phyloP scores from a whole-genome alignment of 169 alveolate genomes.

The Babesia divergens region DNA sequence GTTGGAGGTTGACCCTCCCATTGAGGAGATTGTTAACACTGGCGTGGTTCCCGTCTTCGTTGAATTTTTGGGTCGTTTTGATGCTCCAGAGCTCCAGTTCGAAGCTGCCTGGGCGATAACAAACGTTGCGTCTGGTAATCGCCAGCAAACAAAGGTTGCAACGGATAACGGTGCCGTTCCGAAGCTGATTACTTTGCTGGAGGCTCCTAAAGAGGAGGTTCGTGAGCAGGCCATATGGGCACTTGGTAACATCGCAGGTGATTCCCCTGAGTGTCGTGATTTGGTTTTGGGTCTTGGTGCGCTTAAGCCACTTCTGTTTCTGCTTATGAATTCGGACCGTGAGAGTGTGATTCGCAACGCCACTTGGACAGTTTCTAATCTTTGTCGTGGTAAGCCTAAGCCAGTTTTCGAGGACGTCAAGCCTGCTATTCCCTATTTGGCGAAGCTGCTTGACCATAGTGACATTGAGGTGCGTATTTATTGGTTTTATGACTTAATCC shows the following conservation, averaged over 20 bases:
- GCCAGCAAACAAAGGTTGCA: slow-evolving; percentile 88
- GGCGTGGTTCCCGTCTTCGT: slow-evolving; percentile 95
- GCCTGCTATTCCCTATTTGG: slow-evolving; percentile 85
- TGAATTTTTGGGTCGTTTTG: slow-evolving; percentile 78
- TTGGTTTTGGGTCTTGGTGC: slow-evolving; percentile 85
- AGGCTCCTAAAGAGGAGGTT: slow-evolving; percentile 89
- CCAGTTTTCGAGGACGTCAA: slow-evolving; percentile 84
- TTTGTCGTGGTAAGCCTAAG: slow-evolving; percentile 93
- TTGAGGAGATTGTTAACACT: slow-evolving; percentile 89
- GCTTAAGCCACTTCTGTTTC: slow-evolving; percentile 79
- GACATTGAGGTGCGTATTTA: slow-evolving; percentile 75
- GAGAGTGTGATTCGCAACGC: slow-evolving; percentile 90
- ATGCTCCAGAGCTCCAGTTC: slow-evolving; percentile 92
- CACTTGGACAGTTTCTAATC: slow-evolving; percentile 93
- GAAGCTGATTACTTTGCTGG: slow-evolving; percentile 79
- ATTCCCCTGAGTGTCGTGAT: slow-evolving; percentile 91
- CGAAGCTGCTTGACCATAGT: slow-evolving; percentile 81
- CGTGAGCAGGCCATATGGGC: slow-evolving; percentile 98
- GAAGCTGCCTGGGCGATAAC: slow-evolving; percentile 97
- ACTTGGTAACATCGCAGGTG: slow-evolving; percentile 98
- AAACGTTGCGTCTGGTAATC: slow-evolving; percentile 94
- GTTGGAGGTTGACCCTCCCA: slow-evolving; percentile 90
- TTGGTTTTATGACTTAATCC: background rate
- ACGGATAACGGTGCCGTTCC: slow-evolving; percentile 84
- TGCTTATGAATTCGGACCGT: slow-evolving; percentile 80